Conservation (phyloP, 306 rosid genomes). For the Vachellia collinsii region DNA sequence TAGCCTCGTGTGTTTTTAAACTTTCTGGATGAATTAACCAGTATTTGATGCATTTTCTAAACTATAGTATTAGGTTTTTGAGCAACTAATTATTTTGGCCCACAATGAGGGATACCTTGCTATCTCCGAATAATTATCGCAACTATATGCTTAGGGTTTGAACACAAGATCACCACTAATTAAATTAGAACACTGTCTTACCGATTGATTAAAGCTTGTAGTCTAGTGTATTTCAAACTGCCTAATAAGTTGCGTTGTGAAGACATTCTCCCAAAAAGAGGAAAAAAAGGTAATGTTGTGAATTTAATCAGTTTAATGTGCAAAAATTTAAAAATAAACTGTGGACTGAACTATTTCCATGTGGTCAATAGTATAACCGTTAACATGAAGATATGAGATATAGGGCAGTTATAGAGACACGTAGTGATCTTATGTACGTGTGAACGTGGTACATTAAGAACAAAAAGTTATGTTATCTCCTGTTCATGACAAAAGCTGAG, state of each 20-base stretch:
- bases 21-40: too few relatives aligned
- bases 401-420: conserved; percentile 8
- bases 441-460: neutral
- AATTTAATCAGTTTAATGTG: too few relatives aligned
- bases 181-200: too few relatives aligned
- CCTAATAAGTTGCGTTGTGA: neutral
- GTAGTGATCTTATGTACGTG: conserved; percentile 8
- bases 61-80: too few relatives aligned
- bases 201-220: neutral
- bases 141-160: too few relatives aligned
- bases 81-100: too few relatives aligned
- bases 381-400: conserved; percentile 7
- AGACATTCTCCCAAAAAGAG: neutral
- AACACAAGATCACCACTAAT: too few relatives aligned
- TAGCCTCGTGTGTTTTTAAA: too few relatives aligned
- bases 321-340: neutral
- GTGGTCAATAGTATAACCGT: conserved; percentile 12
- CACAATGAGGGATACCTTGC: too few relatives aligned
- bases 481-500: conserved; percentile 3
- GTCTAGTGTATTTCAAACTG: neutral
- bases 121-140: too few relatives aligned
- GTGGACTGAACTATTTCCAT: neutral
- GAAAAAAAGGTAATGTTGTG: neutral
- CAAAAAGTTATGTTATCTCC: neutral
- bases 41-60: too few relatives aligned